Conservation (phyloP, 371 early-diverging fungal genomes). For the Lichtheimia ornata region DNA sequence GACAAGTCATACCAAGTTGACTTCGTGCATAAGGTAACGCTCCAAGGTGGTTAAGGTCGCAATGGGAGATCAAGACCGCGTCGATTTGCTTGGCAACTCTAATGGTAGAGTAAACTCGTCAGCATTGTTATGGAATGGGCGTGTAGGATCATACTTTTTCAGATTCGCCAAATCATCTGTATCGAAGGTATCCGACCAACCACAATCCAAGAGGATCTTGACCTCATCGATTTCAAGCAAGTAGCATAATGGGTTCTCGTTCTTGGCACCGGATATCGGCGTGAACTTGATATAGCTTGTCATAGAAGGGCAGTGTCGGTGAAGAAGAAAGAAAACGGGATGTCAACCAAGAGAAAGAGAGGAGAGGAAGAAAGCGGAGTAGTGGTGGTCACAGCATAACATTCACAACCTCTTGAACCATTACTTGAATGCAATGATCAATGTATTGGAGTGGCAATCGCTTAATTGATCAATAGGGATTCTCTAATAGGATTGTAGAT, state of each 20-base stretch:
- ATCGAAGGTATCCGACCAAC: constrained; percentile 79
- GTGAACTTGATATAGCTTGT: constrained; percentile 81
- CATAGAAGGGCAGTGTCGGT: constrained; percentile 33
- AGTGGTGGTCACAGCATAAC: no score
- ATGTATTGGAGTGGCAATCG: no score
- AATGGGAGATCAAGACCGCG: constrained; percentile 90
- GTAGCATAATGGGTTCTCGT: constrained; percentile 86
- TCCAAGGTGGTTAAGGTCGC: constrained; percentile 87
- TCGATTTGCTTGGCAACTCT: constrained; percentile 93
- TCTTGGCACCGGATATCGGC: constrained; percentile 81
- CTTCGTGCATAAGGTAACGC: constrained; percentile 85
- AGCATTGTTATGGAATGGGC: not conserved
- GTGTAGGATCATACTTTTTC: constrained; percentile 52
- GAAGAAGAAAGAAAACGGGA: not conserved
- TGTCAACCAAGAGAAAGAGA: not conserved
- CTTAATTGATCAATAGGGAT: no score
- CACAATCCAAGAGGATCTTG: constrained; percentile 92
- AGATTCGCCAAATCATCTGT: constrained; percentile 67
- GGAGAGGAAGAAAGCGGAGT: not conserved
- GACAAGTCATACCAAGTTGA: constrained; percentile 82
- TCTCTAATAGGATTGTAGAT: no score
- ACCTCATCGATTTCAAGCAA: constrained; percentile 90
- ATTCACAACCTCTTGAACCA: no score
- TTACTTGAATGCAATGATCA: no score
- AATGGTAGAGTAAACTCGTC: constrained; percentile 1